These are phyloP conservation scores for Cladosporium halotolerans DNA, from an alignment of 2,329 filamentous ascomycete species.

Conservation along the genomic window DNA sequence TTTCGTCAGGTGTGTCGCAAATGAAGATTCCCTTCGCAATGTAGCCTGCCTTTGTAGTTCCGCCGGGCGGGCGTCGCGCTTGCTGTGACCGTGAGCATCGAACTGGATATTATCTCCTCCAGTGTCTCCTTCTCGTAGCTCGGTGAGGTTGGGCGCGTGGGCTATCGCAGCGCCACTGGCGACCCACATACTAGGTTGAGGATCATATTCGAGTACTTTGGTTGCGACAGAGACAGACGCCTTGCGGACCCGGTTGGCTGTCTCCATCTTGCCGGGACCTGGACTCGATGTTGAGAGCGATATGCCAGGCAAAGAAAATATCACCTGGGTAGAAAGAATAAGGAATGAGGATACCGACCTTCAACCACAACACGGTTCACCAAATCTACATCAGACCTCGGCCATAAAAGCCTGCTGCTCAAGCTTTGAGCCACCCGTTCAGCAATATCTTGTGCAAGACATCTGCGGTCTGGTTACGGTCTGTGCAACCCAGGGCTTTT, in stretches of 20 bases:
- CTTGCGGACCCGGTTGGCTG: constrained; percentile 2
- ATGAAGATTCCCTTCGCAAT: background rate
- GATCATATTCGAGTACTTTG: constrained; percentile 31
- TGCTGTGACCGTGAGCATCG: constrained; percentile 21
- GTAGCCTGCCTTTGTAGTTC: constrained; percentile 3
- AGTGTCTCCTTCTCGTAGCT: constrained; percentile 27
- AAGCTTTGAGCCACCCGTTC: no score
- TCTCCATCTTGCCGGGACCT: background rate
- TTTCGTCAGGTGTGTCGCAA: background rate
- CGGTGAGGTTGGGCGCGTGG: constrained; percentile 33
- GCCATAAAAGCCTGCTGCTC: no score
- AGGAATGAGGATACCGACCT: no score
- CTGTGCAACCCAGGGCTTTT: no score
- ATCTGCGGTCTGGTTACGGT: no score
- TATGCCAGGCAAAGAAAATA: no score
- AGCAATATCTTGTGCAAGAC: no score
- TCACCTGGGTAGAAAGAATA: no score
- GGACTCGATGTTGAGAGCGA: no score
- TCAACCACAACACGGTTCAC: no score
- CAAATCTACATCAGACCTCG: no score
- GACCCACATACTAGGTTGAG: constrained; percentile 39
- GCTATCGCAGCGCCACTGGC: constrained; percentile 32
- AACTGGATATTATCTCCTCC: constrained; percentile 28
- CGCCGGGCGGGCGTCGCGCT: constrained; percentile 3
- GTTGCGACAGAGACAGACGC: constrained; percentile 4